Evolutionary conservation across 2,329 filamentous ascomycete species (phyloP).

Genomic region (Fusarium xylarioides): DNA sequence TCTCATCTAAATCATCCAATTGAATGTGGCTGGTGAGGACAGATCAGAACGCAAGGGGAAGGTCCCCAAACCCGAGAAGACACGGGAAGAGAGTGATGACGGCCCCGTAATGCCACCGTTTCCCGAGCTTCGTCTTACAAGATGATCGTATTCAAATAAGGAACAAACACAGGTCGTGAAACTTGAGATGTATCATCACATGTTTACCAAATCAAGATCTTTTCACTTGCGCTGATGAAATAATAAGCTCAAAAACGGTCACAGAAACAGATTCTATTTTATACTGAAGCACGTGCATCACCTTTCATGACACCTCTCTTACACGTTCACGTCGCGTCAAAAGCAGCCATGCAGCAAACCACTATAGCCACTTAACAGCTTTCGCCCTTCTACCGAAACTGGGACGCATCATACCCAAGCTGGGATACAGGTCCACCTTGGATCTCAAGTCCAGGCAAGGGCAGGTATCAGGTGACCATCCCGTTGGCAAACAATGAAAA

Average conservation of each 20-base stretch:
- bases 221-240: not conserved
- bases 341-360: not conserved
- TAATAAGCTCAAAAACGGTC: not conserved
- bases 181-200: not conserved
- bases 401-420: conserved; percentile 26
- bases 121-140: conserved; percentile 24
- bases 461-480: conserved; percentile 22
- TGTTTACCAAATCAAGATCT: not conserved
- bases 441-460: conserved; percentile 5
- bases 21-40: conserved; percentile 14
- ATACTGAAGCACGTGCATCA: conserved; percentile 1
- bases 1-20: not conserved
- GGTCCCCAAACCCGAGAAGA: conserved; percentile 7
- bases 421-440: conserved; percentile 12
- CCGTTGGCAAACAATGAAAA: conserved; percentile 6
- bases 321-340: conserved; percentile 28
- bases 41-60: not conserved
- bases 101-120: conserved; percentile 15
- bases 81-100: conserved; percentile 2
- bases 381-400: not conserved
- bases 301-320: conserved; percentile 14
- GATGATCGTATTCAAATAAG: not conserved
- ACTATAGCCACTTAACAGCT: not conserved
- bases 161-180: not conserved
- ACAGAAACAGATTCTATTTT: not conserved